Conservation (phyloP, 129 eudicot genomes). For the Ambrosia trifida region DNA sequence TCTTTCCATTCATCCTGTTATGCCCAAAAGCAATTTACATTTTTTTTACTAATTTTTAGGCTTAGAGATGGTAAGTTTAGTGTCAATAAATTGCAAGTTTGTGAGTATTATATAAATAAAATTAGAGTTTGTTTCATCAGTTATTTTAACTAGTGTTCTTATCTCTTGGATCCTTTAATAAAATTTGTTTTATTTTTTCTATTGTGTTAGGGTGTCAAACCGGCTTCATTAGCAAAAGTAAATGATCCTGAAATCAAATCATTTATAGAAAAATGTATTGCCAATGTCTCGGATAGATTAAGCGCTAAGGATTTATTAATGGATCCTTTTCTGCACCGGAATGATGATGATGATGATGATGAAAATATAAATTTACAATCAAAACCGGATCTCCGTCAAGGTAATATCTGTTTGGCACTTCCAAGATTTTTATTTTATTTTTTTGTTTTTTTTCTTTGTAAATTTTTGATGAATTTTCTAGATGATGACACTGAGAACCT, state of each 20-base stretch:
- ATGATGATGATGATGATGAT: conserved; percentile 28
- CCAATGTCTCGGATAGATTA: conserved; percentile 40
- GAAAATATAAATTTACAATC: conserved; percentile 27
- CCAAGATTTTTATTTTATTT: neutral
- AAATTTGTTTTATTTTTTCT: neutral
- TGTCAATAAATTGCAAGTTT: too few species aligned
- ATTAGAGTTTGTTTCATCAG: too few species aligned
- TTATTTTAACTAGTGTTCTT: neutral
- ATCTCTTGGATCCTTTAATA: neutral
- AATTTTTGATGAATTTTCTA: neutral
- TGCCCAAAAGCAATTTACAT: too few species aligned
- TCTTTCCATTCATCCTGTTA: neutral
- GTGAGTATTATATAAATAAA: too few species aligned
- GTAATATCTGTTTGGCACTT: conserved; percentile 30
- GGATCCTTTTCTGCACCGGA: conserved; percentile 40
- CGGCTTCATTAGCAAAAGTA: conserved; percentile 49
- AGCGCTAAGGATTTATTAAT: conserved; percentile 48
- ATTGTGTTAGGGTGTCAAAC: conserved; percentile 43
- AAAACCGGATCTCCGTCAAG: conserved; percentile 16
- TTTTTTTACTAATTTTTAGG: too few species aligned
- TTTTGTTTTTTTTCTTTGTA: neutral
- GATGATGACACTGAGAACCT: conserved; percentile 24
- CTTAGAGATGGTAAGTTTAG: too few species aligned
- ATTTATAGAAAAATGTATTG: conserved; percentile 52
- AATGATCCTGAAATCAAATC: conserved; percentile 44